Evolutionary conservation across 176 grass and related monocot genomes (phyloP).

Genomic region (Luzula sylvatica): DNA sequence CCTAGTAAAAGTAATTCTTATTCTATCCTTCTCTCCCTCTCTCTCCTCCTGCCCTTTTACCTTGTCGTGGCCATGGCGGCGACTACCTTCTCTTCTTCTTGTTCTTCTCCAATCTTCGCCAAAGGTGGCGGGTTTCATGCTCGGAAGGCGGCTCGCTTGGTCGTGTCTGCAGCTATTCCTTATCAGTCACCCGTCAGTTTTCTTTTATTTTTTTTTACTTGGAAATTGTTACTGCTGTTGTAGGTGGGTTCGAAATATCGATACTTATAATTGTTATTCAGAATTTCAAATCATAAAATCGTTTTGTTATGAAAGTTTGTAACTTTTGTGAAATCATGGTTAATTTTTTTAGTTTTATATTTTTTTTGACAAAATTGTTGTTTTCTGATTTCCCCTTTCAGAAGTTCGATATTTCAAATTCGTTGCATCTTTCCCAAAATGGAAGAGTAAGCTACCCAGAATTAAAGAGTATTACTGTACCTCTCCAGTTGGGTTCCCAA

Average conservation of each 20-base stretch:
- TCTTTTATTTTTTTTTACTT: neutral
- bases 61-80: slow-evolving; percentile 35
- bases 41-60: slow-evolving; percentile 4
- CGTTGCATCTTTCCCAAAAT: slow-evolving; percentile 1
- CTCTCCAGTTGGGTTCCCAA: neutral
- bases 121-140: slow-evolving; percentile 6
- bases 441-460: neutral
- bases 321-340: too few relatives aligned
- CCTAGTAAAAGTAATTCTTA: neutral
- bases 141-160: slow-evolving; percentile 8
- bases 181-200: slow-evolving; percentile 39
- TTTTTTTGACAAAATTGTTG: too few relatives aligned
- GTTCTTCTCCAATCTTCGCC: neutral
- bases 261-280: too few relatives aligned
- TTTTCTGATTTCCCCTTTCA: neutral
- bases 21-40: neutral
- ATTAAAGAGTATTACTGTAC: neutral
- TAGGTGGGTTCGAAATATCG: slow-evolving; percentile 1
- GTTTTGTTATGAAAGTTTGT: too few relatives aligned
- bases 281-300: too few relatives aligned
- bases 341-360: too few relatives aligned
- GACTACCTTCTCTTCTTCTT: slow-evolving; percentile 16
- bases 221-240: neutral
- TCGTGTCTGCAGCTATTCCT: slow-evolving; percentile 19
- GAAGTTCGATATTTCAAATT: slow-evolving; percentile 1